Conservation (phyloP, 192 early-diverging fungal species). For the Linnemannia zychae region DNA sequence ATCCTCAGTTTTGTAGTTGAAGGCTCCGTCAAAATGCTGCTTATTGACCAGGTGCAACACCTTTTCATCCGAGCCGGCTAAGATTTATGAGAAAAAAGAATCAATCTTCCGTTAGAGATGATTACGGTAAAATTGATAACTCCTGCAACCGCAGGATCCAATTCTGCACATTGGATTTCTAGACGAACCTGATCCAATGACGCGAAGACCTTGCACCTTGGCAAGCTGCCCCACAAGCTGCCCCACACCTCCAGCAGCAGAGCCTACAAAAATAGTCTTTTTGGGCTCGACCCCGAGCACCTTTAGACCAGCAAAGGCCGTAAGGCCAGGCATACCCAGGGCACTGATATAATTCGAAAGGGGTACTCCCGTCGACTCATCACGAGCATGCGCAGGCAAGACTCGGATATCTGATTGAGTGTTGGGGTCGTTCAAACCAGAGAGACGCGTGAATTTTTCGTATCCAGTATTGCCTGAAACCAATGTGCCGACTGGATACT, state of each 20-base stretch:
- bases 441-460: slow-evolving; percentile 71
- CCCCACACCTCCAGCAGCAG: slow-evolving; percentile 89
- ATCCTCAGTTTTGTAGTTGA: slow-evolving; percentile 90
- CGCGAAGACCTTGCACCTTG: slow-evolving; percentile 79
- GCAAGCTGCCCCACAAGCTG: slow-evolving; percentile 86
- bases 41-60: slow-evolving; percentile 73
- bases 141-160: background rate
- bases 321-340: slow-evolving; percentile 76
- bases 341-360: slow-evolving; percentile 34
- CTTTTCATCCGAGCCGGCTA: slow-evolving; percentile 89
- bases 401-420: slow-evolving; percentile 60
- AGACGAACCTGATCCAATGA: slow-evolving; percentile 76
- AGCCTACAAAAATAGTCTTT: slow-evolving; percentile 87
- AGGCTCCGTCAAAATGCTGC: slow-evolving; percentile 83
- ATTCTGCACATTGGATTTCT: background rate
- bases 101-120: background rate
- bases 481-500: slow-evolving; percentile 72
- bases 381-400: slow-evolving; percentile 55
- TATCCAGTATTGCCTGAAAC: slow-evolving; percentile 66
- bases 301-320: slow-evolving; percentile 59
- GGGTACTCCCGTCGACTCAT: slow-evolving; percentile 44
- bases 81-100: slow-evolving; percentile 26
- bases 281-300: slow-evolving; percentile 80
- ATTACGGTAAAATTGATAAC: background rate
- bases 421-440: slow-evolving; percentile 55